Conservation (phyloP, 148 eudicot species). For the Bassia scoparia region DNA sequence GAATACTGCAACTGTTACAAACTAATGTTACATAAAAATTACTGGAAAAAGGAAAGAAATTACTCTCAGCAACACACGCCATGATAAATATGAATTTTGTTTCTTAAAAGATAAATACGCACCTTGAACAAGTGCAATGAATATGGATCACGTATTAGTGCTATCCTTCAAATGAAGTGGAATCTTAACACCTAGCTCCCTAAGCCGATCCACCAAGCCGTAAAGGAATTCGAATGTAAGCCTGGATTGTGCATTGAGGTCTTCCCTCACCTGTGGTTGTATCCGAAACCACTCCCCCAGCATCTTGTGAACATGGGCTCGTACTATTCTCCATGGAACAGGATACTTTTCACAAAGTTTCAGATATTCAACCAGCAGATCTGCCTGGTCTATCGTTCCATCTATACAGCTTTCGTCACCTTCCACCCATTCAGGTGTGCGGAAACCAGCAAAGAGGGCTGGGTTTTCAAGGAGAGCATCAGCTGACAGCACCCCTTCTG, state of each 20-base stretch:
- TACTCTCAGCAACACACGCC: background rate
- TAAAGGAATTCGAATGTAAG: slow-evolving; percentile 78
- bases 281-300: slow-evolving; percentile 84
- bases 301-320: slow-evolving; percentile 88
- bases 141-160: background rate
- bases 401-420: slow-evolving; percentile 32
- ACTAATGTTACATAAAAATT: slow-evolving; percentile 1
- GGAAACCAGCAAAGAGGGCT: slow-evolving; percentile 84
- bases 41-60: background rate
- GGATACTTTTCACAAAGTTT: slow-evolving; percentile 80
- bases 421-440: slow-evolving; percentile 73
- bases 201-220: slow-evolving; percentile 55
- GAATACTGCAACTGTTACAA: background rate
- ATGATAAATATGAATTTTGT: background rate
- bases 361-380: slow-evolving; percentile 66
- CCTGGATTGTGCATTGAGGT: slow-evolving; percentile 57
- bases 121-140: background rate
- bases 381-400: slow-evolving; percentile 63
- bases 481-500: slow-evolving; percentile 90
- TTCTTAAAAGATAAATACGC: background rate
- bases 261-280: slow-evolving; percentile 76
- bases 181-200: slow-evolving; percentile 53
- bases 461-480: slow-evolving; percentile 96
- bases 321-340: slow-evolving; percentile 93
- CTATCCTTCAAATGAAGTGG: slow-evolving; percentile 52